Evolutionary conservation across 805 yeast species (phyloP), one percentile per base, ranked within the genome.

Genomic region (Candida sakaeoensis): DNA sequence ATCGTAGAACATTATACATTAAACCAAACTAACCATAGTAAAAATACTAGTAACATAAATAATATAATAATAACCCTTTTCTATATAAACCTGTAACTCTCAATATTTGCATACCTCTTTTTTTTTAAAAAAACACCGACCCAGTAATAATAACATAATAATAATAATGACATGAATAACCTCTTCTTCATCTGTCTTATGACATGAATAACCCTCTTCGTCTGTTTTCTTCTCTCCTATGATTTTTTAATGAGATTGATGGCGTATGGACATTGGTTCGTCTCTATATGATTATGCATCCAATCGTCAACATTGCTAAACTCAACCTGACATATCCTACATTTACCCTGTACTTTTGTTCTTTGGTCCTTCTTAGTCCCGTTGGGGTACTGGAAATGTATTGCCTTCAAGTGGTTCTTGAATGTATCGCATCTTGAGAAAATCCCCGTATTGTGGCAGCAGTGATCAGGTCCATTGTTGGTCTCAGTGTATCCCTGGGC

Each of bases 401-500:
- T 73, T 2, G 96, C 95, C 58, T 85, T 86, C 45, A 89, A 68
- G 61, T 89, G 97, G 61, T 89, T 89, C 55, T 89, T 89, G 64
- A 79, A 89, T 4, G 97, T 89, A 57, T 89, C 97, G 57, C 96
- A 85, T 37, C 97, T 72, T 9, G 89, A 80, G 53, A 89, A 89
- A 22, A 85, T 80, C 4, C 97, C 97, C 6, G 87, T 78, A 40
- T 77, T 76, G 57, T 89, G 97, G 56, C 96, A 88, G 46, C 73
- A 65, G 47, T 63, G 64, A 47, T 63, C 64, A 16, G 50, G 51
- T 2, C 41, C 36, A 10, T 10, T 14, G 12, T 19, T 13, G 23
- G 19, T 8, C 10, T 8, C 21, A 15, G 13, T 23, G 14, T 5
- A 18, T 7, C 9, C 33, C 2, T 26, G 18, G 5, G 15, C 10